A percentile compares a stretch with the other conserved stretches of the same genome.
Conservation (phyloP, 2,329 filamentous ascomycete species). For the Penicillium glabrum region DNA sequence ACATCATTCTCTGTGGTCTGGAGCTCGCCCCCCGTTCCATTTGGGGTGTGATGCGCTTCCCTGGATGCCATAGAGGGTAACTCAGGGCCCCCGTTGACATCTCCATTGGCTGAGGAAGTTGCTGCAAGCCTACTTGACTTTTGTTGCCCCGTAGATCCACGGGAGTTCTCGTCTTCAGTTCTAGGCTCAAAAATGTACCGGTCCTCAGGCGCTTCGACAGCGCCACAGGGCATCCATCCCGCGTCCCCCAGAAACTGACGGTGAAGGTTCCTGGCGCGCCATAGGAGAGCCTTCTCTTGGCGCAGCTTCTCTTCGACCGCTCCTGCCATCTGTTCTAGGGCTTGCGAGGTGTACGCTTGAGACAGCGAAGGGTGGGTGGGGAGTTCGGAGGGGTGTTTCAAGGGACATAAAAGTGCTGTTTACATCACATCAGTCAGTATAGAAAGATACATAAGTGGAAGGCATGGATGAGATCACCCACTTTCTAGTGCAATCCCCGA, state of each 20-base stretch:
- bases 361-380: slow-evolving; percentile 60
- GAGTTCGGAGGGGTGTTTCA: slow-evolving; percentile 62
- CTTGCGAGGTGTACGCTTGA: slow-evolving; percentile 58
- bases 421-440: slow-evolving; percentile 11
- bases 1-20: slow-evolving; percentile 26
- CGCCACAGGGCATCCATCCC: slow-evolving; percentile 58
- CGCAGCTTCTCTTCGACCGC: slow-evolving; percentile 59
- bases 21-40: slow-evolving; percentile 6
- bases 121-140: slow-evolving; percentile 14
- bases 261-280: slow-evolving; percentile 59
- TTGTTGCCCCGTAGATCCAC: slow-evolving; percentile 14
- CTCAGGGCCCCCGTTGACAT: slow-evolving; percentile 14
- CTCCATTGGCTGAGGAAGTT: slow-evolving; percentile 9
- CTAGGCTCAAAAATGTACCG: slow-evolving; percentile 47
- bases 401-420: slow-evolving; percentile 58
- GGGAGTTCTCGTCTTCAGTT: slow-evolving; percentile 16
- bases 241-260: slow-evolving; percentile 61
- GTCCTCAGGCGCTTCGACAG: slow-evolving; percentile 53
- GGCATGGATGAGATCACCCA: slow-evolving; percentile 32
- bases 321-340: slow-evolving; percentile 57
- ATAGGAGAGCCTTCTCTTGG: slow-evolving; percentile 56
- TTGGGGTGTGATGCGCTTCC: slow-evolving; percentile 8
- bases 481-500: slow-evolving; percentile 58
- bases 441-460: background rate
- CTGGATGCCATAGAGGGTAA: slow-evolving; percentile 6